A percentile compares a stretch with the other conserved stretches of the same genome.
These are phyloP conservation scores for Corymbia citriodora DNA, from an alignment of 441 rosid genomes.

Conservation along the genomic window DNA sequence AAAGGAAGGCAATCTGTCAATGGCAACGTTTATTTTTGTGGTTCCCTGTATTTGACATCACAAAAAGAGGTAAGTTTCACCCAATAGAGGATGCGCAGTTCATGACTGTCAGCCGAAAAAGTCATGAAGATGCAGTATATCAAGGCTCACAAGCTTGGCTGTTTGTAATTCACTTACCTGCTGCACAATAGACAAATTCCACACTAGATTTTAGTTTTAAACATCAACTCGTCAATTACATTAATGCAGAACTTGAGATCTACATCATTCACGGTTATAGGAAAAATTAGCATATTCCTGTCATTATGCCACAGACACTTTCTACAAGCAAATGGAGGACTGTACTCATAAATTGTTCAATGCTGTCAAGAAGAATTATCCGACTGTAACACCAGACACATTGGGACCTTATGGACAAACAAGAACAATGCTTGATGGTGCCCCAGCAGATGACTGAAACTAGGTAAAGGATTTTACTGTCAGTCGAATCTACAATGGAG, in stretches of 20 bases:
- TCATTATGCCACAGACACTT: neutral
- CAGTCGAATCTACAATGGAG: neutral
- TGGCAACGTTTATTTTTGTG: constrained; percentile 87
- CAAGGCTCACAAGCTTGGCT: neutral
- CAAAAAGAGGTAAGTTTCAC: neutral
- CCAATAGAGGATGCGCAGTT: neutral
- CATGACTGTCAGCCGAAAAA: neutral
- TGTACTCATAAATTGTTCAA: neutral
- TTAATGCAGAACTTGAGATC: neutral
- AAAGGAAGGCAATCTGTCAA: constrained; percentile 73
- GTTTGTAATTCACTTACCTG: neutral
- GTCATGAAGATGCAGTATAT: neutral
- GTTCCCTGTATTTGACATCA: constrained; percentile 50
- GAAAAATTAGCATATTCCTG: neutral
- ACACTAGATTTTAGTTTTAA: neutral
- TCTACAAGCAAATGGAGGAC: neutral
- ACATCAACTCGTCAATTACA: neutral
- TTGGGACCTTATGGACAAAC: neutral
- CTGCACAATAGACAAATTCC: neutral
- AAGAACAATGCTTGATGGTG: neutral
- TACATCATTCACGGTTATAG: neutral
- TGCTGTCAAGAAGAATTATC: neutral
- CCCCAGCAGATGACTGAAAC: neutral
- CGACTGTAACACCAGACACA: neutral
- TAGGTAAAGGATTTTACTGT: neutral